Evolutionary conservation across 148 eudicot genomes (phyloP), one percentile per base, ranked within the genome.

Genomic region (Salicornia ramosissima): DNA sequence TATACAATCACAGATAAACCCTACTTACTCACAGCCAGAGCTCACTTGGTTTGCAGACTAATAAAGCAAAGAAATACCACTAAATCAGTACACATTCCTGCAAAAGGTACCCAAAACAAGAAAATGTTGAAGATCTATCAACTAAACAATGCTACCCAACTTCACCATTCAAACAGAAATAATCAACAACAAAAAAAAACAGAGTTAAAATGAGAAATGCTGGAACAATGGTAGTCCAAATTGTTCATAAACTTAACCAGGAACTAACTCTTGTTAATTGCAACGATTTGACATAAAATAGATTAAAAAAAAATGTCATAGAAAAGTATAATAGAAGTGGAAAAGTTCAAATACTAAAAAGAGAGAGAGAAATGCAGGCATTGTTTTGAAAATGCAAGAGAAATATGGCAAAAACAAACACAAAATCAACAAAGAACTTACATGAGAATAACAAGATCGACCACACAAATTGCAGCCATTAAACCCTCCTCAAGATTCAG

Each of bases 381-480:
- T 46, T 21, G 56, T 54, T 74, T 21, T 65, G 55, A 73, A 49
- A 50, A 74, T 47, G 57, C 3, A 68, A 34, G 12, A 24, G 2
- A 43, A 65, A 63, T 1, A 6, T 14, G 18, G 42, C 42, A 24
- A 42, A 53, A 70, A 34, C 58, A 46, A 46, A 69, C 39, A 66
- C 31, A 26, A 12, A 50, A 71, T 42, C 42, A 61, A 40, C 31
- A 13, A 49, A 71, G 22, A 70, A 76, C 75, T 71, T 66, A 77
- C 79, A 64, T 19, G 25, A 25, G 16, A 46, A 49, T 33, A 56
- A 45, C 29, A 64, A 43, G 65, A 64, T 45, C 50, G 64, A 49
- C 62, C 19, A 56, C 68, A 42, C 10, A 55, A 69, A 63, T 30
- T 18, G 64, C 57, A 64, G 13, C 29, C 1, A 49, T 36, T 36